Evolutionary conservation across 2,329 filamentous ascomycete genomes (phyloP).

Genomic region (Apiospora arundinis): DNA sequence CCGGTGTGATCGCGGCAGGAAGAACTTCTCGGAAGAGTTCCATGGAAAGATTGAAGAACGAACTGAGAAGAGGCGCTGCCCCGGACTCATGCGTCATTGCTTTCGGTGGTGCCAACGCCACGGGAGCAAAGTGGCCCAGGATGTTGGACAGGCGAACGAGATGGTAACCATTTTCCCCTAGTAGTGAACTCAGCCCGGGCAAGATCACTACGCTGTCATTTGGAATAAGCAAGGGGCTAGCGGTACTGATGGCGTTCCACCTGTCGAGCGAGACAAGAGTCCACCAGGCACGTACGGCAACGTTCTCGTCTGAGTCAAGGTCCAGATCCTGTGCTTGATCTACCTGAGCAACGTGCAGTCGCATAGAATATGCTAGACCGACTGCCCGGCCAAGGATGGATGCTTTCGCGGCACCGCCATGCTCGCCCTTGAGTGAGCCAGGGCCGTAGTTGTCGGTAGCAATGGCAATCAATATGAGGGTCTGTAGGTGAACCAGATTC

Average conservation of each 20-base stretch:
- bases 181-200: constrained; percentile 62
- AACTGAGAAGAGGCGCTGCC: constrained; percentile 51
- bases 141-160: constrained; percentile 67
- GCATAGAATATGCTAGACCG: constrained; percentile 69
- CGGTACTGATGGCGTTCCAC: constrained; percentile 74
- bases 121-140: constrained; percentile 59
- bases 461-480: constrained; percentile 69
- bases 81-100: constrained; percentile 49
- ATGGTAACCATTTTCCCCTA: constrained; percentile 70
- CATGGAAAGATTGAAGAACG: constrained; percentile 61
- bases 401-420: constrained; percentile 55
- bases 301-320: constrained; percentile 65
- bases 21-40: constrained; percentile 72
- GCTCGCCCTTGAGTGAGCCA: constrained; percentile 46
- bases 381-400: constrained; percentile 70
- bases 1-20: constrained; percentile 60
- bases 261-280: constrained; percentile 73
- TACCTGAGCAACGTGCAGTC: constrained; percentile 57
- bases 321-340: constrained; percentile 53
- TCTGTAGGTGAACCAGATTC: constrained; percentile 69
- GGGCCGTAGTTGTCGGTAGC: constrained; percentile 65
- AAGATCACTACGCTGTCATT: constrained; percentile 66
- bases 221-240: constrained; percentile 66
- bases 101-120: constrained; percentile 50
- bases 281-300: constrained; percentile 74